phyloP scores from a whole-genome alignment of 257 asterid species.

The Henckelia pumila region DNA sequence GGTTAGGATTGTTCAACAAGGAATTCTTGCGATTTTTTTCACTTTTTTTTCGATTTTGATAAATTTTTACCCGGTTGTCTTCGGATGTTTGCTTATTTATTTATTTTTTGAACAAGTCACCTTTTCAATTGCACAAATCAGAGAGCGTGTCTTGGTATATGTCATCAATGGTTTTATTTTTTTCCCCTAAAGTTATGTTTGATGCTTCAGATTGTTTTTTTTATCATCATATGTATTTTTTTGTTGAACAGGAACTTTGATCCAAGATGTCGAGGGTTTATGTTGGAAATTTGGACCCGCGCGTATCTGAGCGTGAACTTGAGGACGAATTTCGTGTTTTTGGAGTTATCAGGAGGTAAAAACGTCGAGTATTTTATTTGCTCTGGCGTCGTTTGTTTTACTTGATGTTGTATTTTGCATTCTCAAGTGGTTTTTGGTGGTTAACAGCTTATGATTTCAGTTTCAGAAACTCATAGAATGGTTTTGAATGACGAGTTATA shows the following conservation, averaged over 20 bases:
- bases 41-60: no score
- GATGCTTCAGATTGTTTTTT: neutral
- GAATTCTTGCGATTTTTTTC: neutral
- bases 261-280: slow-evolving; percentile 79
- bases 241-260: slow-evolving; percentile 3
- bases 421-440: neutral
- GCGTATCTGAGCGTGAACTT: slow-evolving; percentile 88
- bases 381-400: neutral
- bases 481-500: neutral
- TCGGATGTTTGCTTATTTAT: neutral
- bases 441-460: neutral
- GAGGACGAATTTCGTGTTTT: slow-evolving; percentile 85
- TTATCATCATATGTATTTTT: neutral
- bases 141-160: neutral
- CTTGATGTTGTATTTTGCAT: neutral
- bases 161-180: neutral
- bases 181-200: neutral
- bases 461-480: neutral
- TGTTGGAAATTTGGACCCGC: slow-evolving; percentile 84
- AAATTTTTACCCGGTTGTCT: neutral
- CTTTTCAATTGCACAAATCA: neutral
- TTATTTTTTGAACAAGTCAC: no score
- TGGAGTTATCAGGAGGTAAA: slow-evolving; percentile 82
- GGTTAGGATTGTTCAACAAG: neutral
- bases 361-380: neutral